A percentile compares a stretch with the other conserved stretches of the same genome.
Conservation (phyloP, 495 filamentous ascomycete genomes). For the Penicillium cataractarum region DNA sequence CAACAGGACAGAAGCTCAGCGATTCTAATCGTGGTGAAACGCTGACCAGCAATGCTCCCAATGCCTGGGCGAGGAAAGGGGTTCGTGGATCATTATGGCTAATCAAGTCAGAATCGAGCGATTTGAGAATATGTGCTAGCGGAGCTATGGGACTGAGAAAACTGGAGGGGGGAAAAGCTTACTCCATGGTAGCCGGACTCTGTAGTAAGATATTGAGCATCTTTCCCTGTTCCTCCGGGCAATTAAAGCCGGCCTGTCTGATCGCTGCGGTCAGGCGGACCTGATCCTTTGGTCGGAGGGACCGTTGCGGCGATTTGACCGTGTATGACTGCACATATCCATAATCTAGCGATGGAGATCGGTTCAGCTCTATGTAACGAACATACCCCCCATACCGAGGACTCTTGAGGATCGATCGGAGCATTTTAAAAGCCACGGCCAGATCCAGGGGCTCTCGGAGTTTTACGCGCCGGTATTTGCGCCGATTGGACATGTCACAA, state of each 20-base stretch:
- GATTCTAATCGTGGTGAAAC: neutral
- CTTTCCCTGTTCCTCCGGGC: neutral
- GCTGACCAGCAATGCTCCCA: neutral
- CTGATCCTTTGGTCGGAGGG: neutral
- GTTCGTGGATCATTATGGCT: conserved; percentile 2
- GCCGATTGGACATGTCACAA: neutral
- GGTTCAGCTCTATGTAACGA: neutral
- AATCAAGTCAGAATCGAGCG: neutral
- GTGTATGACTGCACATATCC: neutral
- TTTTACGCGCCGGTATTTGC: neutral
- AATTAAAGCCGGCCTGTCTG: neutral
- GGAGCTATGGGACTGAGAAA: neutral
- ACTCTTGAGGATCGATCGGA: neutral
- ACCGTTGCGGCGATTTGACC: neutral
- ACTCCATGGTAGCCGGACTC: conserved; percentile 1
- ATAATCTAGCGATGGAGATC: neutral
- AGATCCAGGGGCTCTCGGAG: neutral
- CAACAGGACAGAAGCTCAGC: neutral
- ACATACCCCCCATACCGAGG: conserved; percentile 1
- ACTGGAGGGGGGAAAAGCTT: neutral
- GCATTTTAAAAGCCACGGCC: neutral
- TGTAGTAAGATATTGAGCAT: neutral
- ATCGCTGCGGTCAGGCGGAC: neutral
- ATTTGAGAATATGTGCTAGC: neutral
- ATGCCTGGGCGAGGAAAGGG: neutral